These are phyloP conservation scores for Sicyos baderoa DNA, from an alignment of 306 rosid species.

Conservation along the genomic window DNA sequence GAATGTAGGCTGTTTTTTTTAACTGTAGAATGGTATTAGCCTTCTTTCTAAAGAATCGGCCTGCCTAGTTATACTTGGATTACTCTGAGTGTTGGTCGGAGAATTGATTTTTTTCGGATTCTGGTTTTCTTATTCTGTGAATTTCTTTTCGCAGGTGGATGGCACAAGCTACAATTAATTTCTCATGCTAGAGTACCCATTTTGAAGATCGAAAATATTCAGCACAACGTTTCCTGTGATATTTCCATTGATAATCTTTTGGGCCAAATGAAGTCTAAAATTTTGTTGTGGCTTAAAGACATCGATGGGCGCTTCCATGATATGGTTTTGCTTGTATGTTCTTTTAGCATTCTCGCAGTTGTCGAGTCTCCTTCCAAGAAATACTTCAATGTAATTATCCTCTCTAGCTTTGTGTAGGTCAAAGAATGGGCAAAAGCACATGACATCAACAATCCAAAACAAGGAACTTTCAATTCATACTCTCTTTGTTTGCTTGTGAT, in stretches of 20 bases:
- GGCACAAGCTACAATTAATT: constrained; percentile 41
- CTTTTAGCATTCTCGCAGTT: constrained; percentile 21
- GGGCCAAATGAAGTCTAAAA: constrained; percentile 71
- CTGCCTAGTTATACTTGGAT: neutral
- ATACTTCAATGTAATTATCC: constrained; percentile 27
- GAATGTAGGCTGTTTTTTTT: neutral
- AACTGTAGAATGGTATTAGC: neutral
- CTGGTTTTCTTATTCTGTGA: neutral
- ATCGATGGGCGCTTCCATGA: constrained; percentile 75
- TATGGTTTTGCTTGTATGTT: constrained; percentile 74
- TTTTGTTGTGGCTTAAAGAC: constrained; percentile 55
- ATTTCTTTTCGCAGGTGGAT: constrained; percentile 49
- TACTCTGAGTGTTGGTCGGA: constrained; percentile 6
- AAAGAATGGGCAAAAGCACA: constrained; percentile 96
- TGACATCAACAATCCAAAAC: constrained; percentile 57
- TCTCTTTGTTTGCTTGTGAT: constrained; percentile 76
- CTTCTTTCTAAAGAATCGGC: neutral
- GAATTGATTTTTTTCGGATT: neutral
- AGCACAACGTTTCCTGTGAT: constrained; percentile 65
- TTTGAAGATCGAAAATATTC: constrained; percentile 48
- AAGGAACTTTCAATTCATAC: constrained; percentile 81
- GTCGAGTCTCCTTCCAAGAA: constrained; percentile 19
- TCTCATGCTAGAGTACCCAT: constrained; percentile 74
- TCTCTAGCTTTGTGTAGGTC: constrained; percentile 55
- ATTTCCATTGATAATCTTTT: constrained; percentile 72